Percentiles rank a stretch among this genome's conserved stretches.
Evolutionary conservation across 345 rosid genomes (phyloP).

Genomic region (Anastatica hierochuntica): DNA sequence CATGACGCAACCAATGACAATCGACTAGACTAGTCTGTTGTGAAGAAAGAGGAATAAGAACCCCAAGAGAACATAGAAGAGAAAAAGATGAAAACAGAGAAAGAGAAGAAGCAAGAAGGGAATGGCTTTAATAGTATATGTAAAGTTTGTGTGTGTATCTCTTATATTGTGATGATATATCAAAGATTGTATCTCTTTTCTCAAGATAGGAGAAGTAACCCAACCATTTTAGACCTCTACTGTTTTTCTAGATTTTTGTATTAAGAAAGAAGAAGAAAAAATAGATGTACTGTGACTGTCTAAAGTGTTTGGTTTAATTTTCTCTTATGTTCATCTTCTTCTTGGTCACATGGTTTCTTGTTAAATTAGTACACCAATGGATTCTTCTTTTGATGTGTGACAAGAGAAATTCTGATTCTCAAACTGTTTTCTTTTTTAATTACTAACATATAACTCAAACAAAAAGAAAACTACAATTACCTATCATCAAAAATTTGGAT

Average conservation of each 20-base stretch:
- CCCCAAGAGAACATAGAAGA: slow-evolving; percentile 19
- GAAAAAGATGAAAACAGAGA: slow-evolving; percentile 13
- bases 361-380: not conserved
- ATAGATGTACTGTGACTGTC: too few relatives aligned
- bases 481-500: too few relatives aligned
- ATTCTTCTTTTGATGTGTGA: not conserved
- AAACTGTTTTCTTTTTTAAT: too few relatives aligned
- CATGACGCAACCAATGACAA: slow-evolving; percentile 32
- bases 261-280: too few relatives aligned
- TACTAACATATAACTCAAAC: too few relatives aligned
- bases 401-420: too few relatives aligned
- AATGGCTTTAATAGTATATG: slow-evolving; percentile 13
- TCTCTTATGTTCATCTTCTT: not conserved
- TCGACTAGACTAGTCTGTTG: slow-evolving; percentile 20
- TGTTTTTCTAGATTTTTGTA: not conserved
- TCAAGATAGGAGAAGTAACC: slow-evolving; percentile 12
- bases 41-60: too few relatives aligned
- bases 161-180: too few relatives aligned
- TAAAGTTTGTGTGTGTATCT: slow-evolving; percentile 25
- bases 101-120: slow-evolving; percentile 5
- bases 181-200: slow-evolving; percentile 20
- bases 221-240: not conserved
- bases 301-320: slow-evolving; percentile 22
- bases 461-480: not conserved
- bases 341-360: not conserved